Evolutionary conservation across 1,139 yeast species (phyloP), one percentile per base, ranked within the genome.

Genomic region (Nakaseomyces delphensis): DNA sequence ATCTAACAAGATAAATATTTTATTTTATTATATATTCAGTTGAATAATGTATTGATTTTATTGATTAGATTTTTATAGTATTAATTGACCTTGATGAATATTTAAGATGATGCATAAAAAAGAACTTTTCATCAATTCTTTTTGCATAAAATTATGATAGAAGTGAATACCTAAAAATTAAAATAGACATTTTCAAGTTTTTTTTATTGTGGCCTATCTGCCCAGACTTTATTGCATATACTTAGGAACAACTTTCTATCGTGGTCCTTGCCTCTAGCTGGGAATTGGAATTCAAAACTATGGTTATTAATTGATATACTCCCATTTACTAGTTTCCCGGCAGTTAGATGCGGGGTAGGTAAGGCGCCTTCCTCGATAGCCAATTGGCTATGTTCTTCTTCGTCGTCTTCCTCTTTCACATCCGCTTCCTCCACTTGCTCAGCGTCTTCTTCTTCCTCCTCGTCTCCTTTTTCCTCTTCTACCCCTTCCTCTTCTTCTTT

Each of bases 211-310:
- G 37, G 37, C 21, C 37, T 45, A 27, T 59, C 64, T 38, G 58
- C 56, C 64, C 64, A 61, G 5, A 59, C 53, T 44, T 60, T 59
- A 43, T 57, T 60, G 45, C 65, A 61, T 18, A 61, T 58, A 44
- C 59, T 59, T 49, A 61, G 46, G 39, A 61, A 61, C 53, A 59
- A 56, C 40, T 54, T 58, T 47, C 59, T 60, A 47, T 60, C 60
- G 15, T 55, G 42, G 11, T 45, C 40, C 10, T 51, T 43, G 3
- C 49, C 43, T 13, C 45, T 45, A 13, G 44, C 35, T 6, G 56
- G 51, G 39, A 58, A 55, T 27, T 59, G 58, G 41, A 57, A 59
- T 18, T 56, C 52, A 44, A 57, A 59, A 15, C 47, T 52, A 30
- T 57, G 55, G 23, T 48, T 45, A 14, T 43, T 40, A 29, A 59